Conservation (phyloP, 805 yeast species). For the Candida wancherniae region DNA sequence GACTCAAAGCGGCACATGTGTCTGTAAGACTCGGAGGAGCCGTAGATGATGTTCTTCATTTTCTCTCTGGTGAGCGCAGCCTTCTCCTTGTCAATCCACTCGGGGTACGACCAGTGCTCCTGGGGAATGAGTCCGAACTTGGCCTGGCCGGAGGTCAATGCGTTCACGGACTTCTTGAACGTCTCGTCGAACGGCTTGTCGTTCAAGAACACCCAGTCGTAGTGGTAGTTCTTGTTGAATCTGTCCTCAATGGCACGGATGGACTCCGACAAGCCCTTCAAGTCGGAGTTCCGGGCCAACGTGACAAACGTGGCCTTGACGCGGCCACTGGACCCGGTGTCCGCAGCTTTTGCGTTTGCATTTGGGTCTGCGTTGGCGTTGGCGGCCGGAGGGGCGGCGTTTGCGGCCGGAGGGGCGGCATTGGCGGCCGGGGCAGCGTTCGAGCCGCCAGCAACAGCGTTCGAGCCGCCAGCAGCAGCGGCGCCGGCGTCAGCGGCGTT, state of each 20-base stretch:
- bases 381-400: too few relatives aligned
- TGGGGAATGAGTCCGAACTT: slow-evolving; percentile 76
- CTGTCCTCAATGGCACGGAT: slow-evolving; percentile 83
- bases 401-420: too few relatives aligned
- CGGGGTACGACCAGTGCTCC: slow-evolving; percentile 86
- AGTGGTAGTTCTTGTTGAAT: slow-evolving; percentile 73
- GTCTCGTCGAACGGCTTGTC: slow-evolving; percentile 82
- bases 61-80: slow-evolving; percentile 60
- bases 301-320: slow-evolving; percentile 79
- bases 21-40: slow-evolving; percentile 71
- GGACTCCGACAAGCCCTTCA: slow-evolving; percentile 56
- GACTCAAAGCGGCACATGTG: slow-evolving; percentile 93
- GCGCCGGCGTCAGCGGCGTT: slow-evolving; percentile 5
- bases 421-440: slow-evolving; percentile 2
- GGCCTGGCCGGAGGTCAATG: slow-evolving; percentile 71
- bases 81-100: slow-evolving; percentile 70
- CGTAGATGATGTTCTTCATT: slow-evolving; percentile 68
- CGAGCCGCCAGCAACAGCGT: slow-evolving; percentile 2
- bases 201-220: slow-evolving; percentile 94
- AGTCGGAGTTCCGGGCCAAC: slow-evolving; percentile 71
- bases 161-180: slow-evolving; percentile 62
- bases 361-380: too few relatives aligned
- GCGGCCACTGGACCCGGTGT: slow-evolving; percentile 21
- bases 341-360: slow-evolving; percentile 2
- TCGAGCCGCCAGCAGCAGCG: slow-evolving; percentile 9